Evolutionary conservation across 495 filamentous ascomycete genomes (phyloP).

Genomic region (Pyrenula massariospora): DNA sequence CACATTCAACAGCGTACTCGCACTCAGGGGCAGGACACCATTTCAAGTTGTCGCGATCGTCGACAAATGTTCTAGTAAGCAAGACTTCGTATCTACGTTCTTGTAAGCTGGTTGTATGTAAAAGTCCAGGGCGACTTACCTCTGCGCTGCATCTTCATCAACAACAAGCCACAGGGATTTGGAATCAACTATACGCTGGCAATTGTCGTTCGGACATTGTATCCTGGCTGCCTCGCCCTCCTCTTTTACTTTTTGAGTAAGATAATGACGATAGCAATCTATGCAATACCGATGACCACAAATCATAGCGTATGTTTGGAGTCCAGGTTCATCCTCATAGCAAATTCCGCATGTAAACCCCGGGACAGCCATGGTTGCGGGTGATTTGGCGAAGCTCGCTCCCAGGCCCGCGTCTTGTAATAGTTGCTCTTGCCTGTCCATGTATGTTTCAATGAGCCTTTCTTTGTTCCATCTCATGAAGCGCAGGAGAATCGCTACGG

Average conservation of each 20-base stretch:
- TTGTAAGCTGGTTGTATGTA: constrained; percentile 10
- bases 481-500: constrained; percentile 77
- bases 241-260: constrained; percentile 81
- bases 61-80: constrained; percentile 88
- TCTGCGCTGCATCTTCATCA: constrained; percentile 54
- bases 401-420: constrained; percentile 82
- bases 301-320: constrained; percentile 90
- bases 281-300: constrained; percentile 94
- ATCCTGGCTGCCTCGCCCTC: constrained; percentile 94
- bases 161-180: constrained; percentile 79
- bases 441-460: constrained; percentile 83
- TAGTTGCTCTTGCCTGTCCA: constrained; percentile 67
- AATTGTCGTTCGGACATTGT: constrained; percentile 79
- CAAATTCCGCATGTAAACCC: constrained; percentile 92
- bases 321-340: constrained; percentile 70
- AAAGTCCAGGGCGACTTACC: constrained; percentile 27
- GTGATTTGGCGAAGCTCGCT: constrained; percentile 44
- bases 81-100: constrained; percentile 59
- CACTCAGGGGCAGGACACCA: constrained; percentile 98
- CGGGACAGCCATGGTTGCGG: constrained; percentile 54
- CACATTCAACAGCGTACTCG: constrained; percentile 80
- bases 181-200: constrained; percentile 83
- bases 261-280: constrained; percentile 84
- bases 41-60: constrained; percentile 86
- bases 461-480: constrained; percentile 93